A percentile compares a stretch with the other conserved stretches of the same genome.
phyloP scores from a whole-genome alignment of 2,329 filamentous ascomycete genomes.

The Lachnellula cervina region DNA sequence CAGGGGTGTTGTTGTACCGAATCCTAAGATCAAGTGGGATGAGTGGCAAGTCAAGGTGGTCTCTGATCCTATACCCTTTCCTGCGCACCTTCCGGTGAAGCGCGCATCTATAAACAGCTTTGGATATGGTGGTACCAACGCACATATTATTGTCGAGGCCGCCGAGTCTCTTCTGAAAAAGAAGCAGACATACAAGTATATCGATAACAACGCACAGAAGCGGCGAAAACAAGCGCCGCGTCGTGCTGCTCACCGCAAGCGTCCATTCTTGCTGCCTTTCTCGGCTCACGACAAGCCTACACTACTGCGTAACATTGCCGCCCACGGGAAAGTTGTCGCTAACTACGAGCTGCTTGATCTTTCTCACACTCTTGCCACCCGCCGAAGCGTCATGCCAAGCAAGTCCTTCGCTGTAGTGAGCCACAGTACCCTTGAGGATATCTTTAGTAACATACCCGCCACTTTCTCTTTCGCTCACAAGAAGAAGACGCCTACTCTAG shows the following conservation, averaged over 20 bases:
- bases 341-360: neutral
- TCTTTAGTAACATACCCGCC: neutral
- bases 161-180: neutral
- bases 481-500: neutral
- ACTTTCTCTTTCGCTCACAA: neutral
- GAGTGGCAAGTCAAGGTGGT: constrained; percentile 4
- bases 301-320: neutral
- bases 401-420: neutral
- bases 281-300: neutral
- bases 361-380: too few relatives aligned
- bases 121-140: constrained; percentile 22
- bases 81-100: neutral
- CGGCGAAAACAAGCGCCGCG: neutral
- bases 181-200: too few relatives aligned
- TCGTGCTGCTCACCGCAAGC: neutral
- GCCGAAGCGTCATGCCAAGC: neutral
- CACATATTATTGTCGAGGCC: constrained; percentile 31
- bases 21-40: neutral
- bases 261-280: neutral
- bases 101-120: constrained; percentile 24
- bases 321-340: neutral
- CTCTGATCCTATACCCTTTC: neutral
- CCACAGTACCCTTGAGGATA: neutral
- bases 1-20: constrained; percentile 33
- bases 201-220: neutral